Conservation (phyloP, 257 asterid species). For the Solanum bulbocastanum region DNA sequence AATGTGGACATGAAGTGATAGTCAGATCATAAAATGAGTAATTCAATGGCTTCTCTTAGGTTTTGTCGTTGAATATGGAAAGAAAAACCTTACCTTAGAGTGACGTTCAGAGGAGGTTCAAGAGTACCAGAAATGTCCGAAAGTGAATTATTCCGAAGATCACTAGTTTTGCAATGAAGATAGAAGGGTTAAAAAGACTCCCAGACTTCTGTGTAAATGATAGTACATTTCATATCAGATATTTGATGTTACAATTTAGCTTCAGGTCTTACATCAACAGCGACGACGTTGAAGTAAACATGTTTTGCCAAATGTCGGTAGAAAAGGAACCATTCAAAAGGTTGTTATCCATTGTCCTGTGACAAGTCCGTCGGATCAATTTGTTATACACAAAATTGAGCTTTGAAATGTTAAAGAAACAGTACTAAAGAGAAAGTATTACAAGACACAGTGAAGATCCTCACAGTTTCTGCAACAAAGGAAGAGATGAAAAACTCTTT, state of each 20-base stretch:
- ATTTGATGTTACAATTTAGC: not conserved
- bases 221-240: not conserved
- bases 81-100: slow-evolving; percentile 50
- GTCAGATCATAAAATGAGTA: not conserved
- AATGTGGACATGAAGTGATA: not conserved
- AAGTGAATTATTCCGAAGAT: slow-evolving; percentile 53
- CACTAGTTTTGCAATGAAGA: slow-evolving; percentile 40
- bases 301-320: slow-evolving; percentile 68
- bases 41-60: not conserved
- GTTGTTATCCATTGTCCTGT: slow-evolving; percentile 77
- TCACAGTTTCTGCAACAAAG: slow-evolving; percentile 72
- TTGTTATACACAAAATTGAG: not conserved
- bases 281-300: slow-evolving; percentile 34
- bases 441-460: slow-evolving; percentile 15
- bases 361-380: not conserved
- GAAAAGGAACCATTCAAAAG: slow-evolving; percentile 72
- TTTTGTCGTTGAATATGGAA: not conserved
- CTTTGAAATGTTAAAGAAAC: not conserved
- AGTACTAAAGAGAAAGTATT: not conserved
- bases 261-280: slow-evolving; percentile 57
- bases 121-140: slow-evolving; percentile 44
- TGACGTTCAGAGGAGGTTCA: slow-evolving; percentile 36
- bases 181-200: not conserved
- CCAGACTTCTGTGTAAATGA: not conserved
- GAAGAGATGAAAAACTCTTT: slow-evolving; percentile 62